Evolutionary conservation across 2,329 filamentous ascomycete species (phyloP).

Genomic region (Microsporum ferrugineum): DNA sequence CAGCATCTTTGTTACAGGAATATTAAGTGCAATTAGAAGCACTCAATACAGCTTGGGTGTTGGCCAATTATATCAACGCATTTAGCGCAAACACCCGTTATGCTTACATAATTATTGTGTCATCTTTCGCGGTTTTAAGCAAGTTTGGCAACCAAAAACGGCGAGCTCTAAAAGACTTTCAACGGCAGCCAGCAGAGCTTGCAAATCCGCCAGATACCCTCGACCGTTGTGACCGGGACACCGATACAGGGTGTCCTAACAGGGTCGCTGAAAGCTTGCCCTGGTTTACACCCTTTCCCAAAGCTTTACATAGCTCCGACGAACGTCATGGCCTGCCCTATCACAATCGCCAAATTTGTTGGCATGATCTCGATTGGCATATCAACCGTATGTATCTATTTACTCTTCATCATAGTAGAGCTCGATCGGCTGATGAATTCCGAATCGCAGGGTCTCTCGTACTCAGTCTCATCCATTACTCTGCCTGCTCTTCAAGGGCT

Average conservation of each 20-base stretch:
- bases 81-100: background rate
- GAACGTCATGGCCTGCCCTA: constrained; percentile 50
- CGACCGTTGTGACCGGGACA: background rate
- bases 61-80: background rate
- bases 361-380: constrained; percentile 82
- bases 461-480: constrained; percentile 65
- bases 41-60: too few relatives aligned
- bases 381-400: constrained; percentile 56
- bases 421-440: constrained; percentile 3
- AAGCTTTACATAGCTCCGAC: background rate
- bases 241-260: background rate
- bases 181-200: background rate
- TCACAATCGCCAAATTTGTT: constrained; percentile 81
- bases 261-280: background rate
- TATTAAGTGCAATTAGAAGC: too few relatives aligned
- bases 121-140: background rate
- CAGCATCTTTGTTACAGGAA: too few relatives aligned
- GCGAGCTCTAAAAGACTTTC: background rate
- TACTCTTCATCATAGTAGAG: background rate
- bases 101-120: background rate
- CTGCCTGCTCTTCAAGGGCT: constrained; percentile 72
- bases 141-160: background rate
- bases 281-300: background rate
- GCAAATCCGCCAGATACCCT: background rate
- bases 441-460: constrained; percentile 64